Evolutionary conservation across 2,329 filamentous ascomycete genomes (phyloP), one percentile per base, ranked within the genome.

Genomic region (Aspergillus bombycis): DNA sequence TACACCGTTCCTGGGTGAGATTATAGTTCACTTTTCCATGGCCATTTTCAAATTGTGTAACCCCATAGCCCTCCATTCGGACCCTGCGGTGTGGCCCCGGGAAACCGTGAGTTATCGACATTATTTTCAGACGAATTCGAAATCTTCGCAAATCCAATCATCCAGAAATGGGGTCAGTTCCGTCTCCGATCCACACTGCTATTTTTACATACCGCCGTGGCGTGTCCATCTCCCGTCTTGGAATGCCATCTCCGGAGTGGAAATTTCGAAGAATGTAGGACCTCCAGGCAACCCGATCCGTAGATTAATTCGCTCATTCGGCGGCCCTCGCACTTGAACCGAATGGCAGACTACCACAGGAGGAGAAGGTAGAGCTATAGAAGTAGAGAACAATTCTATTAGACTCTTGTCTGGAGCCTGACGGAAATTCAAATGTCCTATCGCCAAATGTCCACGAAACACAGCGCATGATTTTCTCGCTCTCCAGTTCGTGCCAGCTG

Each of bases 171-270:
- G 26, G 21, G 3, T 52, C 11, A 26, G n/a, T 53, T 34, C 26
- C 50, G 50, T 54, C 52, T 54, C 50, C 28, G 52, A 30, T 55
- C 52, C 52, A 36, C 52, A 38, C 12, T 55, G 52, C 52, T 55
- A 55, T 55, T 55, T 55, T 55, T 55, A 55, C 32, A 55, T 55
- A 55, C 52, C 6, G 52, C 32, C 8, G 52, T 55, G 52, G 52
- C 52, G 52, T 55, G 52, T 55, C 34, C 21, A 55, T 55, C 52
- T 55, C 52, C 52, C 52, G 52, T 16, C 52, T 55, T 55, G 32
- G 34, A 41, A 55, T n/a, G 16, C 21, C 52, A 55, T 55, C 52
- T 36, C 52, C 30, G 52, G 32, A 38, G 38, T 55, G 52, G 32
- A 55, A 38, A 26, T 23, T 55, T 55, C 52, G 52, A 55, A 55